These are phyloP conservation scores for Malassezia obtusa DNA, from an alignment of 1,284 basidiomycete genomes.

Conservation along the genomic window DNA sequence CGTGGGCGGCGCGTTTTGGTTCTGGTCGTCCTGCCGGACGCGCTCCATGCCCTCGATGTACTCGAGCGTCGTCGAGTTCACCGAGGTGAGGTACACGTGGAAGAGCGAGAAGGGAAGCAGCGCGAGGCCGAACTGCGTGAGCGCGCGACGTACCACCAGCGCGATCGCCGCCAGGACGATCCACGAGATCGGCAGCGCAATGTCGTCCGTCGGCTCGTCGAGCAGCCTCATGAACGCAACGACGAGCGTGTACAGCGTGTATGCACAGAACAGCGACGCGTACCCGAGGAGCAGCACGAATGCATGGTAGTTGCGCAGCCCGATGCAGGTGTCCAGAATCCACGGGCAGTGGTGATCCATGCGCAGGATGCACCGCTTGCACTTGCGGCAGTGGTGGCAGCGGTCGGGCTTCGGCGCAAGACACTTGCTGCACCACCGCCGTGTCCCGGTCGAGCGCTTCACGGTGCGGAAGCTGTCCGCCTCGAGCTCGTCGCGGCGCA, in stretches of 20 bases:
- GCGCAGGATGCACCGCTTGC: constrained; percentile 62
- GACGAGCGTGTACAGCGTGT: constrained; percentile 1
- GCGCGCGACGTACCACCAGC: constrained; percentile 5
- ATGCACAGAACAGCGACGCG: neutral
- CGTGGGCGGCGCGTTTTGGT: neutral
- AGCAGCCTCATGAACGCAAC: neutral
- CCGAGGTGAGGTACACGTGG: constrained; percentile 43
- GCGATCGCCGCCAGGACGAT: constrained; percentile 29
- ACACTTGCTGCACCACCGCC: constrained; percentile 45
- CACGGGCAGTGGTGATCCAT: constrained; percentile 63
- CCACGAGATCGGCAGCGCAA: constrained; percentile 44
- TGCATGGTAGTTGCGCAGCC: constrained; percentile 65
- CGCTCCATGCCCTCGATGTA: constrained; percentile 41
- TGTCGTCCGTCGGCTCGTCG: neutral
- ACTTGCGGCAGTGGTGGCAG: constrained; percentile 65
- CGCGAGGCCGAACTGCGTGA: constrained; percentile 14
- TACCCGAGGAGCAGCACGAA: constrained; percentile 71
- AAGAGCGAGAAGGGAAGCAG: constrained; percentile 37
- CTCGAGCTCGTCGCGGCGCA: neutral
- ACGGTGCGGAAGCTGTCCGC: constrained; percentile 14
- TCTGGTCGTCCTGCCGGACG: neutral
- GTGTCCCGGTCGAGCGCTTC: constrained; percentile 29
- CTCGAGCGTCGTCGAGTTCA: constrained; percentile 49
- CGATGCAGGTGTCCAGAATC: constrained; percentile 68
- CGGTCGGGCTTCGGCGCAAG: constrained; percentile 59